Evolutionary conservation across 495 filamentous ascomycete species (phyloP), one percentile per base, ranked within the genome.

Genomic region (Cercophora newfieldiana): DNA sequence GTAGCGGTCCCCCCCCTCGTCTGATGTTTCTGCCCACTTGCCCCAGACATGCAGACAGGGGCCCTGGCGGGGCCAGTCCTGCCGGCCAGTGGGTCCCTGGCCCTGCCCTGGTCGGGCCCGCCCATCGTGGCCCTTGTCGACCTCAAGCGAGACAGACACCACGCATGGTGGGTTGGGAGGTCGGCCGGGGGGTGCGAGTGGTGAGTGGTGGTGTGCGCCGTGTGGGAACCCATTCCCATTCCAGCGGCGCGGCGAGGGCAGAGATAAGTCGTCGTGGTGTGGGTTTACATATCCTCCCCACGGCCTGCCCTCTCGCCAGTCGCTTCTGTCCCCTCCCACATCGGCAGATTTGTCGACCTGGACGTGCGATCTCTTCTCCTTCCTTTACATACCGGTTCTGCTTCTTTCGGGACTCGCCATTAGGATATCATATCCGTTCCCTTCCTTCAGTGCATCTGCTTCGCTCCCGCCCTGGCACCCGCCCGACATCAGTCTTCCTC

Each of bases 311-410:
- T 77, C 76, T 71, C 72, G 66, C 75, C 72, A 16, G 4, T 16
- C 10, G 12, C 70, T 69, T 75, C 75, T 69, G 74, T 77, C 68
- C 56, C 75, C 70, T 77, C 71, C 71, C 67, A 71, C 74, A 81
- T 80, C 79, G 80, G 79, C 78, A 79, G 76, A 81, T 76, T 76
- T 73, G 78, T 82, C 77, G 77, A 75, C 75, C 70, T 78, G 72
- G 79, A 78, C 74, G 69, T 62, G 75, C 77, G 77, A 77, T 81
- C 77, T 79, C 74, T 79, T 79, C 77, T 81, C 79, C 72, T 81
- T 81, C 78, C 72, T 78, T 78, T 74, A 74, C 77, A 72, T 77
- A 75, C 78, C 78, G 80, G 79, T 82, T 81, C 78, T 76, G 50
- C 74, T 81, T 78, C 74, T 82, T 81, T 77, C 57, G 72, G 74